Conservation (phyloP, 2,329 filamentous ascomycete species). For the Sporothrix curviconia region DNA sequence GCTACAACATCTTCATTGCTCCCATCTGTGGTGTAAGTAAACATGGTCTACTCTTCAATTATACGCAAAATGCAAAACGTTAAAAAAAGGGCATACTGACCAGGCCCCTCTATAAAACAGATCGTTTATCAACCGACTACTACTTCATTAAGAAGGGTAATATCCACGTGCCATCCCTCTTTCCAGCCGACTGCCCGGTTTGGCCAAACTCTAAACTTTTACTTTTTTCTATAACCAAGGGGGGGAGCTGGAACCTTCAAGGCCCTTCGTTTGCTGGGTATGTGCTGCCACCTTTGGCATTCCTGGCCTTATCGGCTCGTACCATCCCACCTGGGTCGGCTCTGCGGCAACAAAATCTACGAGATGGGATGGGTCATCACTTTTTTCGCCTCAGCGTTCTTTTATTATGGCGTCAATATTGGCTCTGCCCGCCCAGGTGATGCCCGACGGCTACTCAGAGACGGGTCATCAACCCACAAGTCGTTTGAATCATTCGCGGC, state of each 20-base stretch:
- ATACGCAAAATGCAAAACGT: too few species aligned
- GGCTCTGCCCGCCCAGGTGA: conserved; percentile 28
- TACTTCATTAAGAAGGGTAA: conserved; percentile 19
- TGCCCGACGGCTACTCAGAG: conserved; percentile 3
- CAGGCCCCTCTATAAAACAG: too few species aligned
- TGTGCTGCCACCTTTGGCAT: conserved; percentile 29
- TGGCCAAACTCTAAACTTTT: conserved; percentile 25
- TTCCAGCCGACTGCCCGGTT: neutral
- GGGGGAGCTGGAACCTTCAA: conserved; percentile 31
- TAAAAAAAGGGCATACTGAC: too few species aligned
- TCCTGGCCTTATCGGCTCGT: conserved; percentile 28
- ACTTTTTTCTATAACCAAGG: too few species aligned
- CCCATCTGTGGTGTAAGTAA: conserved; percentile 15
- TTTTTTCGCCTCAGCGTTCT: conserved; percentile 26
- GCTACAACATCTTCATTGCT: conserved; percentile 21
- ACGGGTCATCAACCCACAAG: neutral
- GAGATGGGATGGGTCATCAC: conserved; percentile 31
- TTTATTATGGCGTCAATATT: conserved; percentile 30
- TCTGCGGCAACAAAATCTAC: conserved; percentile 27
- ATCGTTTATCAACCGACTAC: conserved; percentile 20
- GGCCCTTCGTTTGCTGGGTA: conserved; percentile 27
- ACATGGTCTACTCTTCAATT: too few species aligned
- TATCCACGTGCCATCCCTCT: conserved; percentile 16
- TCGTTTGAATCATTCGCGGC: conserved; percentile 2
- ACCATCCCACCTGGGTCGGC: conserved; percentile 26